Conservation (phyloP, 106 monocot species). For the Agapanthus africanus region DNA sequence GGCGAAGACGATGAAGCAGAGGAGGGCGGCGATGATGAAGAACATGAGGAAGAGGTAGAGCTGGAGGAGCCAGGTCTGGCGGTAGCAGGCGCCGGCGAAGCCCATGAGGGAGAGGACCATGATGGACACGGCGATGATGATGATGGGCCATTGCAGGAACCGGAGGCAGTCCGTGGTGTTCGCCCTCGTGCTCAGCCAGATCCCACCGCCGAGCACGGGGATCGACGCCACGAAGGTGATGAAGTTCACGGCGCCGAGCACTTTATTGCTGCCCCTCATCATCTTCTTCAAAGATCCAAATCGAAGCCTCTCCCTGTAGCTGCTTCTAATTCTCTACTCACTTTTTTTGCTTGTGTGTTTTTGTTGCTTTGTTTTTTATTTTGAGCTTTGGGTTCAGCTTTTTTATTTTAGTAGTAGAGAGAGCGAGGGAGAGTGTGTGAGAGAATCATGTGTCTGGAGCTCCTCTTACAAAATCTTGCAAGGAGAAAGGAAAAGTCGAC, state of each 20-base stretch:
- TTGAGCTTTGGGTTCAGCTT: too few species aligned
- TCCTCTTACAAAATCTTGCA: too few species aligned
- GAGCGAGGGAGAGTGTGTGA: too few species aligned
- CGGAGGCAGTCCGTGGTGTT: slow-evolving; percentile 72
- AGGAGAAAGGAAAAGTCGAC: too few species aligned
- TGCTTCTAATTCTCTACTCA: too few species aligned
- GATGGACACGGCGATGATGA: slow-evolving; percentile 51
- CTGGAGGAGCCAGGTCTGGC: slow-evolving; percentile 54
- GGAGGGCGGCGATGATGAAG: slow-evolving; percentile 50
- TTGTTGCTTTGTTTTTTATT: too few species aligned
- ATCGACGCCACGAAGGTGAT: slow-evolving; percentile 68
- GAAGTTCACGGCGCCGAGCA: slow-evolving; percentile 62
- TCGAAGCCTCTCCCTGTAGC: too few species aligned
- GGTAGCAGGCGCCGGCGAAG: slow-evolving; percentile 75
- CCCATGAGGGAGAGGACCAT: slow-evolving; percentile 85
- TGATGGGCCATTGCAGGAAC: slow-evolving; percentile 83
- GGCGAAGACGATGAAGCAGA: slow-evolving; percentile 79
- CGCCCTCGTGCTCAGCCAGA: slow-evolving; percentile 47
- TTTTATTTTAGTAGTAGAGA: too few species aligned
- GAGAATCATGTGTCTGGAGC: too few species aligned
- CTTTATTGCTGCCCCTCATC: slow-evolving; percentile 41
- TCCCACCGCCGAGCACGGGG: slow-evolving; percentile 72
- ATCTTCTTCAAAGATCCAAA: too few species aligned
- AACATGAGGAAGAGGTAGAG: slow-evolving; percentile 84
- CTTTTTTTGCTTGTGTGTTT: too few species aligned